Evolutionary conservation across 495 filamentous ascomycete genomes (phyloP).

Genomic region (Tuber brumale): DNA sequence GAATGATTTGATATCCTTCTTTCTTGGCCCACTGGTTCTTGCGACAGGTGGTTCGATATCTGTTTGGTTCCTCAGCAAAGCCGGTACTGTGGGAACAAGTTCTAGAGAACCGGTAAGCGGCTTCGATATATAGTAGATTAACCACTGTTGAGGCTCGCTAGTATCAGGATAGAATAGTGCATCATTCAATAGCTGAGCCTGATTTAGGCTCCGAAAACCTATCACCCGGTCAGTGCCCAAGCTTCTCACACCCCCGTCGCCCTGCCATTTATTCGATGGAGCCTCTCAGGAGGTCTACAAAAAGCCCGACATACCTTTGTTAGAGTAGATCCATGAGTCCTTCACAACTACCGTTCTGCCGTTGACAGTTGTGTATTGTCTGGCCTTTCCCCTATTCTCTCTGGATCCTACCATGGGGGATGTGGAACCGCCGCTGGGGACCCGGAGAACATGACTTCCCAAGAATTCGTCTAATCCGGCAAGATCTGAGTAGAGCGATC

Average conservation of each 20-base stretch:
- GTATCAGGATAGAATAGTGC: constrained; percentile 79
- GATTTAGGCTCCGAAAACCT: constrained; percentile 90
- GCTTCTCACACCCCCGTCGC: background rate
- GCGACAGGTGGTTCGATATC: constrained; percentile 7
- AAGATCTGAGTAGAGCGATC: constrained; percentile 68
- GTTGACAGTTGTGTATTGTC: constrained; percentile 85
- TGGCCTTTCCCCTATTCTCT: constrained; percentile 87
- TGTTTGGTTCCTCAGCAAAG: constrained; percentile 30
- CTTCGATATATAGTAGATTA: constrained; percentile 92
- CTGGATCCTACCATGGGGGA: constrained; percentile 56
- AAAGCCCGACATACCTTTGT: constrained; percentile 65
- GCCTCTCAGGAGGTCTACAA: constrained; percentile 15
- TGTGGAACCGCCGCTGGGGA: constrained; percentile 55
- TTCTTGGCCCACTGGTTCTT: constrained; percentile 42
- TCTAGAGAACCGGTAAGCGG: constrained; percentile 84
- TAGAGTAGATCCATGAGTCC: constrained; percentile 86
- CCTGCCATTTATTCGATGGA: background rate
- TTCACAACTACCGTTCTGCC: constrained; percentile 91
- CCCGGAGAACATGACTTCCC: constrained; percentile 89
- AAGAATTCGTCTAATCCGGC: constrained; percentile 88
- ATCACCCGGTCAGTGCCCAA: constrained; percentile 31
- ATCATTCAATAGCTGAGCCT: constrained; percentile 82
- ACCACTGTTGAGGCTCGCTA: constrained; percentile 74
- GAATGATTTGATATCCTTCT: constrained; percentile 87
- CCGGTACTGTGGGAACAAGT: constrained; percentile 47